Evolutionary conservation across 2,329 filamentous ascomycete species (phyloP).

Genomic region (Fusarium pininemorale): DNA sequence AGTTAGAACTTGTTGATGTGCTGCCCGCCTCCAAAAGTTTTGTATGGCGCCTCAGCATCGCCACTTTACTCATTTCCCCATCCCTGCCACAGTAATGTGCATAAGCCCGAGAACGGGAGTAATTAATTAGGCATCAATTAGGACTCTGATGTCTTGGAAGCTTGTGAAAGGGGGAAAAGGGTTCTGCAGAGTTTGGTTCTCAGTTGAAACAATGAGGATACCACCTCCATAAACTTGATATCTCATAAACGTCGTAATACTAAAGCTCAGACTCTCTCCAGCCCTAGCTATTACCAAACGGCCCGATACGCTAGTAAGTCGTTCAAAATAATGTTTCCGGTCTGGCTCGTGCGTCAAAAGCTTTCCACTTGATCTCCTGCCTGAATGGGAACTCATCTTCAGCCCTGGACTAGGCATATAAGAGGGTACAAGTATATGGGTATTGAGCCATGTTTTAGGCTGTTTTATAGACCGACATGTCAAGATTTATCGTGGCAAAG

Average conservation of each 20-base stretch:
- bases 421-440: background rate
- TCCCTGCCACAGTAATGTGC: background rate
- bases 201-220: background rate
- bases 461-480: background rate
- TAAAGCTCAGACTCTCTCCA: background rate
- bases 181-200: background rate
- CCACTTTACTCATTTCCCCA: background rate
- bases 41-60: background rate
- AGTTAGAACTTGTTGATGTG: background rate
- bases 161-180: too few relatives aligned
- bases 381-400: background rate
- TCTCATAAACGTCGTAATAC: background rate
- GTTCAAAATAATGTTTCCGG: background rate
- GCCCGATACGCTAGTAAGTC: background rate
- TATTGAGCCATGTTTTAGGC: background rate
- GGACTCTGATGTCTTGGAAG: too few relatives aligned
- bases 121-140: background rate
- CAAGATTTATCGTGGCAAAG: background rate
- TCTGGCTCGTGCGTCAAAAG: background rate
- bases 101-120: too few relatives aligned
- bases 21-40: background rate
- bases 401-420: background rate
- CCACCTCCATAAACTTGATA: background rate
- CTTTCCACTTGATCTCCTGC: background rate
- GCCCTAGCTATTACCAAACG: background rate